These are phyloP conservation scores for Hypericum androsaemum DNA, from an alignment of 345 rosid species.

Conservation along the genomic window DNA sequence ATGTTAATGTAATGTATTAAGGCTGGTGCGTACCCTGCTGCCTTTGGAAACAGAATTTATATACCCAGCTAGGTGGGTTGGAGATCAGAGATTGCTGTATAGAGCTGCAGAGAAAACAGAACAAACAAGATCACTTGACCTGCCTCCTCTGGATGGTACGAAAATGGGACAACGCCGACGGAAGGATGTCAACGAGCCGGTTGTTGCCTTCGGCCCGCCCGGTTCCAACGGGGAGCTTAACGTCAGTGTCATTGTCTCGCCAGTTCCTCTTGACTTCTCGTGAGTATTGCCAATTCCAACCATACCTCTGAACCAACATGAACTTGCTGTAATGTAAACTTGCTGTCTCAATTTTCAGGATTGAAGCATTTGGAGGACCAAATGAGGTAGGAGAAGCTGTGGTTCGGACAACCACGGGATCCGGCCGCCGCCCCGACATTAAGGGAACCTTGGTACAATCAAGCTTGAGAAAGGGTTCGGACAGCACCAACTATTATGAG, in stretches of 20 bases:
- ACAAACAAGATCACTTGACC: slow-evolving; percentile 58
- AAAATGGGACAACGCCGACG: slow-evolving; percentile 25
- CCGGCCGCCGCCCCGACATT: slow-evolving; percentile 35
- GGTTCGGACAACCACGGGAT: slow-evolving; percentile 44
- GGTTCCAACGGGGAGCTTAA: slow-evolving; percentile 85
- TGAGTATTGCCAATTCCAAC: slow-evolving; percentile 25
- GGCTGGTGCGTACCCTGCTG: too few species aligned
- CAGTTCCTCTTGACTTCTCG: slow-evolving; percentile 67
- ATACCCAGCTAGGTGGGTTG: slow-evolving; percentile 71
- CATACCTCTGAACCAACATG: neutral
- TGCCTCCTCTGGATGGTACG: slow-evolving; percentile 39
- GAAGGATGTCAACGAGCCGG: slow-evolving; percentile 54
- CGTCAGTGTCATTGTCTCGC: slow-evolving; percentile 77
- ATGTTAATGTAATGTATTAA: neutral
- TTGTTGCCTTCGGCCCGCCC: slow-evolving; percentile 80
- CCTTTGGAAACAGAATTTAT: slow-evolving; percentile 44
- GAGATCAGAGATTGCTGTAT: slow-evolving; percentile 67
- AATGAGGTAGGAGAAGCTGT: slow-evolving; percentile 71
- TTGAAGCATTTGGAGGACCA: slow-evolving; percentile 81
- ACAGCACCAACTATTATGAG: slow-evolving; percentile 46
- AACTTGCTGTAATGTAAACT: neutral
- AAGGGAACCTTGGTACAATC: slow-evolving; percentile 52
- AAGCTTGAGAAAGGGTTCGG: slow-evolving; percentile 43
- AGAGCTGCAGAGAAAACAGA: slow-evolving; percentile 62
- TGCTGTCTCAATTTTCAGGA: slow-evolving; percentile 24